Base-by-base conservation (phyloP, 805 yeast genomes). In the Candida endomychidarum region DNA sequence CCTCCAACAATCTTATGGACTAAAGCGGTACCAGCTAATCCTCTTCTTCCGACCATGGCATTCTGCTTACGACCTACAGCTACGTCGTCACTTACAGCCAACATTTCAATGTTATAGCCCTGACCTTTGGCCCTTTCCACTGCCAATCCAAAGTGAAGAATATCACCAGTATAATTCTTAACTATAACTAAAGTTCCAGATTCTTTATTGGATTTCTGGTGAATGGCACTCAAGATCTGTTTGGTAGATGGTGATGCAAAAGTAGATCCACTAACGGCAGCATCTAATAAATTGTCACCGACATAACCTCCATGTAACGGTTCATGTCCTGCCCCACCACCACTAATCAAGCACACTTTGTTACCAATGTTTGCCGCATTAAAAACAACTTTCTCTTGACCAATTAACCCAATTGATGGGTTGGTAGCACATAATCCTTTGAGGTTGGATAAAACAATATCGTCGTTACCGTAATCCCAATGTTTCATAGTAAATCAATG, bases 241-340 rank as follows among this genome's bases (percentile, higher is more conserved):
- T 81, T 85, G 1, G 96, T 87, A n/a, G 89, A 78, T 3, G 98
- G 98, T 10, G 96, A 87, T 0, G 97, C 96, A 67, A 90, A 90
- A n/a, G 87, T 75, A 39, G 83, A 79, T 25, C 98, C 98, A 39
- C 89, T 80, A 4, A 90, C 96, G 0, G 96, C 97, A 28, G 82
- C 95, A 49, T 86, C 87, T 28, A 90, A 61, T 50, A 84, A 65
- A 36, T 95, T 95, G 10, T 78, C 72, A 9, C 97, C 97, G 16
- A 90, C 89, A 58, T 80, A 90, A 0, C 96, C 97, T 7, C 86
- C 90, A 55, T 91, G 97, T 3, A 89, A 72, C 18, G 97, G 97
- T 62, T 90, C 98, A 57, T 90, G 98, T 34, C 98, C 98, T 10
- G 90, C 80, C 19, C 97, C 97, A 41, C 98, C 98, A 44, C 97